Conservation (phyloP, 139 green algal species). For the Chlorella sorokiniana region DNA sequence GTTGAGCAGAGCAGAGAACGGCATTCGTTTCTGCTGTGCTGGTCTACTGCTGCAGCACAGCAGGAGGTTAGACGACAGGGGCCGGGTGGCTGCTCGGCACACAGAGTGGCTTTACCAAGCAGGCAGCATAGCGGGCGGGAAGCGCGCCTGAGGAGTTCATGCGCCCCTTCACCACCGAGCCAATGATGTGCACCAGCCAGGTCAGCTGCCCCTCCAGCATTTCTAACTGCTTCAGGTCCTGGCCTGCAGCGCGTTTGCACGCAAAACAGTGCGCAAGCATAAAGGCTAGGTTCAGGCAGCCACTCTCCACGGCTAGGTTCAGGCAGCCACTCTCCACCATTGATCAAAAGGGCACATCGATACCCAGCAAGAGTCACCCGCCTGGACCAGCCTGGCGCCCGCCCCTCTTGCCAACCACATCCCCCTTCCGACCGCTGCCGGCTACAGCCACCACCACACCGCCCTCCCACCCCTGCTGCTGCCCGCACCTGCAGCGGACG, state of each 20-base stretch:
- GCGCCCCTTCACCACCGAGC: constrained; percentile 85
- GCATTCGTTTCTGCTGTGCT: too few relatives aligned
- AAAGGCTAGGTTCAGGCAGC: too few relatives aligned
- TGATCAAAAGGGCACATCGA: neutral
- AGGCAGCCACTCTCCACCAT: neutral
- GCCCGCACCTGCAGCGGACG: neutral
- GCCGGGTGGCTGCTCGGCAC: too few relatives aligned
- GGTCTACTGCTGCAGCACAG: too few relatives aligned
- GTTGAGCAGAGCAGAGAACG: too few relatives aligned
- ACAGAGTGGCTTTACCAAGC: too few relatives aligned
- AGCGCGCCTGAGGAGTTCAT: constrained; percentile 69
- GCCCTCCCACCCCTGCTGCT: neutral
- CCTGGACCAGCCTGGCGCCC: too few relatives aligned
- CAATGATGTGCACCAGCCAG: constrained; percentile 97
- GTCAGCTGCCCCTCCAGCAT: constrained; percentile 96
- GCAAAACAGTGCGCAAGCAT: neutral
- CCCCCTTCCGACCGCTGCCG: neutral
- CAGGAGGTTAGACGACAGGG: too few relatives aligned
- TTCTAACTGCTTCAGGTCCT: constrained; percentile 54
- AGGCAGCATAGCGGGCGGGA: neutral
- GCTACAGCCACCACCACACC: neutral
- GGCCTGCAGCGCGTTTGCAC: neutral
- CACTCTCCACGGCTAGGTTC: too few relatives aligned
- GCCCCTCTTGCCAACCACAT: too few relatives aligned
- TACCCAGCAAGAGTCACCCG: too few relatives aligned